Evolutionary conservation across 2,329 filamentous ascomycete species (phyloP), one percentile per base, ranked within the genome.

Genomic region (Pseudogymnoascus sp.): DNA sequence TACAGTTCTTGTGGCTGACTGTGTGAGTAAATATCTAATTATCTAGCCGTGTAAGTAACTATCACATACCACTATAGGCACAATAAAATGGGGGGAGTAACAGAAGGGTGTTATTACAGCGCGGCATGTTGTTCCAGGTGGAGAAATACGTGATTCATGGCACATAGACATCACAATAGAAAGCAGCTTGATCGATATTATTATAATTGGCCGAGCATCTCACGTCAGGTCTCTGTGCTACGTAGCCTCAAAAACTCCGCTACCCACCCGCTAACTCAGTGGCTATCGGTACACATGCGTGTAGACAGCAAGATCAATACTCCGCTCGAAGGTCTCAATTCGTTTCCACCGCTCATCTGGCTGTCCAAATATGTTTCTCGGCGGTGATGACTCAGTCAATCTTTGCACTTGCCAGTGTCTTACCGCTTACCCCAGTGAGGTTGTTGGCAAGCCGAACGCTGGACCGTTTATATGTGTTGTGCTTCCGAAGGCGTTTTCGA

Each of bases 401-500:
- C 75, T 90, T 90, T 18, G 89, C 89, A 68, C 81, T 85, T 62
- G 86, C 85, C 43, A 93, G 78, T 68, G 82, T 84, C 64, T 81
- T 81, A 58, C 85, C 82, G 59, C 80, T 81, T 9, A 89, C 87
- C 63, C 87, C 88, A 65, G 81, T 83, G 61, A 96, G 80, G 67
- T 95, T 93, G 74, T 96, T 96, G 64, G 90, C 86, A 65, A 94
- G 83, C 62, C 85, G 85, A 63, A 90, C 77, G 43, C 85, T 83
- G 15, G 84, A 81, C 63, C 84, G 83, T 74, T 88, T 89, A 72
- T 88, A 89, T 72, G 93, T 92, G 72, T 84, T 87, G 75, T 95
- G 89, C 74, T 96, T 96, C 57, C 89, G 82, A 43, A 97, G 80
- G 62, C 90, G 88, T 78, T 96, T 97, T 62, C 94, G 82, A 6